Evolutionary conservation across 441 rosid species (phyloP), one percentile per base, ranked within the genome.

Genomic region (Erodium trifolium): DNA sequence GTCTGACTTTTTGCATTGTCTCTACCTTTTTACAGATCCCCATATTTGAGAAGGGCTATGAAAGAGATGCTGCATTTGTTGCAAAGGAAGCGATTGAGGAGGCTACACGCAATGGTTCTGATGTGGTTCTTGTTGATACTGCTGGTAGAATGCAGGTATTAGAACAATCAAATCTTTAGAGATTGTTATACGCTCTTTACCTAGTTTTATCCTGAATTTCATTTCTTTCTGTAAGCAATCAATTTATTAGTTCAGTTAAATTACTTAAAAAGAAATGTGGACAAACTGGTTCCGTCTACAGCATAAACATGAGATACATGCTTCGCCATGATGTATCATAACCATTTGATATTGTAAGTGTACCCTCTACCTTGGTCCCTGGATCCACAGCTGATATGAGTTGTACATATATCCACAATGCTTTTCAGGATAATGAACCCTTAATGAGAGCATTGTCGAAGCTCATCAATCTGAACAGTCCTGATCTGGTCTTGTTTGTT

Each of bases 51-150:
- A 94, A 94, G 83, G 99, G 99, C 13, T 91, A 91, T 45, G 97
- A 90, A 75, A 94, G 92, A 82, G 96, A 94, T 87, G 97, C 99
- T 69, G 97, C 99, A n/a, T 73, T 85, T 70, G 97, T 93, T 49
- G 99, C 99, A 2, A 91, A 93, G 83, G 99, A 93, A 84, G 97
- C 99, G 66, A 93, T 93, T 65, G 90, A 91, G 73, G 96, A 89
- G 83, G 97, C 96, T 49, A 74, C 86, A 23, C 88, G 84, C 62
- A 86, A 83, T 78, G 96, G 93, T 65, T 85, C 96, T 14, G 99
- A 93, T 77, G 99, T 91, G 69, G 94, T 93, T 75, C 96, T 93
- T 77, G 97, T 91, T 70, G 99, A 93, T 80, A 93, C 99, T 12
- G 99, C 99, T 71, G 99, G 99, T 72, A 83, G 99, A 70, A 94